Evolutionary conservation across 2,329 filamentous ascomycete species (phyloP).

Genomic region (Ceratocystis smalleyi): DNA sequence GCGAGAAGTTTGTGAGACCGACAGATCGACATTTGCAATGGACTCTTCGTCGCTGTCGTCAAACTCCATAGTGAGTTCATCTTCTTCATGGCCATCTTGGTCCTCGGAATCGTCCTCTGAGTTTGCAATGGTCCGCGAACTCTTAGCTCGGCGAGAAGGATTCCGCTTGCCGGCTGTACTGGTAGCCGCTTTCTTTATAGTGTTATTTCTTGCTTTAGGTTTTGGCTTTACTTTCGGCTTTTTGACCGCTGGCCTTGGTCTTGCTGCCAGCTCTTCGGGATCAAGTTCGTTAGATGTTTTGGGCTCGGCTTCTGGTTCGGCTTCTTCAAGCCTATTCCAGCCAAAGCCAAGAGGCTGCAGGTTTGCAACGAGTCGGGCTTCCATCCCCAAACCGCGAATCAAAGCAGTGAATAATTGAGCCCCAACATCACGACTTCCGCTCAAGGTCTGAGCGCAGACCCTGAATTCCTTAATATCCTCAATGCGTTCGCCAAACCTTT

Average conservation of each 20-base stretch:
- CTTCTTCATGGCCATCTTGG: constrained; percentile 17
- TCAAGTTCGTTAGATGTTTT: background rate
- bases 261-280: background rate
- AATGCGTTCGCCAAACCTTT: constrained; percentile 63
- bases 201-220: background rate
- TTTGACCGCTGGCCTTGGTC: background rate
- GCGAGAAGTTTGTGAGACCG: constrained; percentile 19
- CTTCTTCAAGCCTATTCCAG: constrained; percentile 77
- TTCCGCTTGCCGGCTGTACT: constrained; percentile 9
- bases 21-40: constrained; percentile 24
- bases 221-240: constrained; percentile 1
- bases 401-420: constrained; percentile 82
- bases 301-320: constrained; percentile 35
- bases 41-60: constrained; percentile 44
- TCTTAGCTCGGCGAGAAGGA: constrained; percentile 2
- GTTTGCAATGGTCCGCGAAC: background rate
- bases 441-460: constrained; percentile 48
- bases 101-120: background rate
- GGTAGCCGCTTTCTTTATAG: background rate
- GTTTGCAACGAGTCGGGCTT: constrained; percentile 69
- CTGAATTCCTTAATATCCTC: constrained; percentile 52
- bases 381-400: constrained; percentile 62
- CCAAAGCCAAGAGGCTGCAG: constrained; percentile 80
- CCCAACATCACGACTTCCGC: constrained; percentile 75
- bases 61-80: constrained; percentile 23